These are phyloP conservation scores for Metarhizium robertsii DNA, from an alignment of 2,329 filamentous ascomycete genomes.

Conservation along the genomic window DNA sequence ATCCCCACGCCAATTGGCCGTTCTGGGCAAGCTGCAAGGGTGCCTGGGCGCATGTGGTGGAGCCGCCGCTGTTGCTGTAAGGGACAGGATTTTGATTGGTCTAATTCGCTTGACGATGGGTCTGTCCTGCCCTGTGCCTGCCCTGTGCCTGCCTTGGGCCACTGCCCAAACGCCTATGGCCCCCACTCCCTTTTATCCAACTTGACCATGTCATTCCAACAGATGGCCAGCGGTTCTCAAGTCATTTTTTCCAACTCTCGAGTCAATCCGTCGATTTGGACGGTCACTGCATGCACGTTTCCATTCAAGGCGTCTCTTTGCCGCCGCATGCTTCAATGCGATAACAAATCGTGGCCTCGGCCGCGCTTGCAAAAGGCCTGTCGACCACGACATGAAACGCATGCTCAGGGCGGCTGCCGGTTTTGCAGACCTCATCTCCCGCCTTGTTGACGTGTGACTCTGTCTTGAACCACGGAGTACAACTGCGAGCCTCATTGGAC, in stretches of 20 bases:
- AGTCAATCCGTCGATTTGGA: too few relatives aligned
- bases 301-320: too few relatives aligned
- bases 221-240: too few relatives aligned
- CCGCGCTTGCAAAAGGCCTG: neutral
- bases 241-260: too few relatives aligned
- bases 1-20: neutral
- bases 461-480: too few relatives aligned
- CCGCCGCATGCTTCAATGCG: neutral
- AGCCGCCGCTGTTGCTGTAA: neutral
- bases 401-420: neutral
- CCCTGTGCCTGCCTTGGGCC: too few relatives aligned
- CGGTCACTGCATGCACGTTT: too few relatives aligned
- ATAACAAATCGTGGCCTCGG: neutral
- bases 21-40: neutral
- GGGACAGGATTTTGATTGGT: neutral
- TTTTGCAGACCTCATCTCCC: neutral
- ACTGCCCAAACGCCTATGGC: too few relatives aligned
- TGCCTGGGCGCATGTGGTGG: neutral
- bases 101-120: neutral
- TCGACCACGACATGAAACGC: conserved; percentile 3
- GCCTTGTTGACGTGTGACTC: too few relatives aligned
- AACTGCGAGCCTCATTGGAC: too few relatives aligned
- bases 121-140: neutral
- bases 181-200: too few relatives aligned
- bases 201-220: too few relatives aligned